phyloP scores from a whole-genome alignment of 2,329 filamentous ascomycete genomes.

The Xylaria hypoxylon region DNA sequence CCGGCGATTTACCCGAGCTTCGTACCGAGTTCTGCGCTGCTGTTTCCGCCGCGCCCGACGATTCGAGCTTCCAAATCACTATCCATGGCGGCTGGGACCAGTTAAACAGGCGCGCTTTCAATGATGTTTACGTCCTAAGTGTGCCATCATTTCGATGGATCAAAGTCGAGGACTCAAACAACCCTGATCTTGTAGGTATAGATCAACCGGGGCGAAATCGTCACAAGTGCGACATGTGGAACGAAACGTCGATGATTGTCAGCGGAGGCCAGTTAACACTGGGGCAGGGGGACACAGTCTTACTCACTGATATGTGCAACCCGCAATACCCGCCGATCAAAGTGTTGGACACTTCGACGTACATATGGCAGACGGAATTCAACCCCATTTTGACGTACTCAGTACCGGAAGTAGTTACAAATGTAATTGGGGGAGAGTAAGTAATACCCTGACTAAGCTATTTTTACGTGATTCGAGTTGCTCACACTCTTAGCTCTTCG shows the following conservation, averaged over 20 bases:
- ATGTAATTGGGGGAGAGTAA: slow-evolving; percentile 39
- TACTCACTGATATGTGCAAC: slow-evolving; percentile 28
- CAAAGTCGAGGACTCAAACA: slow-evolving; percentile 33
- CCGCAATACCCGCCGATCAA: slow-evolving; percentile 37
- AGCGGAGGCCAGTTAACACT: slow-evolving; percentile 30
- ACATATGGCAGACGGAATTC: slow-evolving; percentile 37
- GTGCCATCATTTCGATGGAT: slow-evolving; percentile 41
- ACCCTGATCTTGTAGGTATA: slow-evolving; percentile 33
- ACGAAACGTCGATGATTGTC: slow-evolving; percentile 39
- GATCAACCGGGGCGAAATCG: slow-evolving; percentile 28
- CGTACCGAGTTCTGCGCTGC: slow-evolving; percentile 40
- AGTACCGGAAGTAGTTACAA: slow-evolving; percentile 35
- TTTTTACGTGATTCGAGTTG: background rate
- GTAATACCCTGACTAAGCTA: slow-evolving; percentile 2
- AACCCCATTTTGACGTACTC: slow-evolving; percentile 33
- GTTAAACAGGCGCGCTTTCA: slow-evolving; percentile 19
- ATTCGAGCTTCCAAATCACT: slow-evolving; percentile 43
- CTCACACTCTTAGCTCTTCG: slow-evolving; percentile 29
- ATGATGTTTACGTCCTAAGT: slow-evolving; percentile 42
- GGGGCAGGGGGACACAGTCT: background rate
- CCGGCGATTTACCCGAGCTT: slow-evolving; percentile 33
- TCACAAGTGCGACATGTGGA: slow-evolving; percentile 38
- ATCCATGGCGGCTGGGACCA: slow-evolving; percentile 38
- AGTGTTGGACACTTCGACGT: slow-evolving; percentile 39
- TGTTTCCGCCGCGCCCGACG: slow-evolving; percentile 40